Conservation (phyloP, 1,284 basidiomycete genomes). For the Ceratobasidium sp. region DNA sequence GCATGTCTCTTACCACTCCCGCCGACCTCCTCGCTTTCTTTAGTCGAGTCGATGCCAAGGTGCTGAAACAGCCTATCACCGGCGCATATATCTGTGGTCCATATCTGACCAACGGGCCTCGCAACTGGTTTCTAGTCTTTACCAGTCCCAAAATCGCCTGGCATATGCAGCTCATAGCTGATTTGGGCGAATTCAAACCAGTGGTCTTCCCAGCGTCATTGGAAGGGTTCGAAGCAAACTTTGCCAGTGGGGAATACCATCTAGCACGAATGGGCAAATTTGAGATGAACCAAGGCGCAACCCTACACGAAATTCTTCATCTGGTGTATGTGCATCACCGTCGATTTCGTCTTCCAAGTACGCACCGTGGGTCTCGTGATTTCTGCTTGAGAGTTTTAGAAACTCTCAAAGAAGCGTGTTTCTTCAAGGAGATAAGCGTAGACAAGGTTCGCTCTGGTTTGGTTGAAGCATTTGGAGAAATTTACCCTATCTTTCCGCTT, state of each 20-base stretch:
- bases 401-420: not conserved
- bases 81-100: not conserved
- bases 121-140: not conserved
- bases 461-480: not conserved
- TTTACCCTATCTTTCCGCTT: not conserved
- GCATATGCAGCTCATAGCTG: not conserved
- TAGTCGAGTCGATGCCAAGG: not conserved
- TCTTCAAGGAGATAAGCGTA: not conserved
- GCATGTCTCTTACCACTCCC: not conserved
- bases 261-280: not conserved
- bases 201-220: not conserved
- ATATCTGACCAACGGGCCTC: not conserved
- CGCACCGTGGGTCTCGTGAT: not conserved
- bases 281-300: not conserved
- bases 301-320: not conserved
- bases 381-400: not conserved
- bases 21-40: not conserved
- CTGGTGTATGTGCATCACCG: not conserved
- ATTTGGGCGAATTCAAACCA: not conserved
- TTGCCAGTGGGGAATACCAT: not conserved
- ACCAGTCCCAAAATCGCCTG: not conserved
- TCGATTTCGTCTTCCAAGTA: not conserved
- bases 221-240: not conserved
- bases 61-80: not conserved
- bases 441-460: not conserved